Conservation (phyloP, 192 early-diverging fungal species). For the Mortierella claussenii region DNA sequence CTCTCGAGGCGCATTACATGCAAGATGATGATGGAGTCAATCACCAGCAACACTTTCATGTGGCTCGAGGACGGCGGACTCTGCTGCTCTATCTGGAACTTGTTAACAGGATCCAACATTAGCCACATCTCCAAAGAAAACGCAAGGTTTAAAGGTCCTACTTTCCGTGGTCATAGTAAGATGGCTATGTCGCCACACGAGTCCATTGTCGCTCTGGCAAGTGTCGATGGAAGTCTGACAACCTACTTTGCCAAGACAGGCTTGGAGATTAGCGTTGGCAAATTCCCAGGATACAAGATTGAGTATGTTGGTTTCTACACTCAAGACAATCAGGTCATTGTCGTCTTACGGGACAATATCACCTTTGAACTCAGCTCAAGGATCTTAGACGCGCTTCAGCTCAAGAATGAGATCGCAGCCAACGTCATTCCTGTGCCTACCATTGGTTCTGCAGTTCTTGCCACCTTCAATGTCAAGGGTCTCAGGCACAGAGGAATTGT, state of each 20-base stretch:
- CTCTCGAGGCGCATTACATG: constrained; percentile 40
- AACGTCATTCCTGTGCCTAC: constrained; percentile 36
- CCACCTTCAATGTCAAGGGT: constrained; percentile 18
- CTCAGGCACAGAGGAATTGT: constrained; percentile 28
- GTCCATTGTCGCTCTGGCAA: constrained; percentile 48
- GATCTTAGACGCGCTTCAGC: constrained; percentile 32
- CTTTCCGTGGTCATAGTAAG: constrained; percentile 44
- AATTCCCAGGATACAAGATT: constrained; percentile 34
- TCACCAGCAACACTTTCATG: constrained; percentile 43
- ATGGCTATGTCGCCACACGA: constrained; percentile 42
- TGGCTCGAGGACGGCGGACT: constrained; percentile 40
- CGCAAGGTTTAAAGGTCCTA: constrained; percentile 29
- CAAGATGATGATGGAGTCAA: constrained; percentile 50
- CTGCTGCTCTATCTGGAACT: constrained; percentile 46
- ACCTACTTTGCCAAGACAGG: constrained; percentile 44
- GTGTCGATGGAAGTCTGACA: constrained; percentile 36
- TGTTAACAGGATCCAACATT: constrained; percentile 32
- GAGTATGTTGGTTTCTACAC: constrained; percentile 37
- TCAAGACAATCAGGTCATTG: constrained; percentile 29
- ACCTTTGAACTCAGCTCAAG: constrained; percentile 20
- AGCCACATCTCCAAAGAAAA: constrained; percentile 38
- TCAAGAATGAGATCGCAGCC: constrained; percentile 21
- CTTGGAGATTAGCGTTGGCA: constrained; percentile 29
- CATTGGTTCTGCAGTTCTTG: constrained; percentile 14
- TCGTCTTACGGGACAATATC: constrained; percentile 20